Evolutionary conservation across 768 basidiomycete genomes (phyloP).

Genomic region (Lyophyllum semitale): DNA sequence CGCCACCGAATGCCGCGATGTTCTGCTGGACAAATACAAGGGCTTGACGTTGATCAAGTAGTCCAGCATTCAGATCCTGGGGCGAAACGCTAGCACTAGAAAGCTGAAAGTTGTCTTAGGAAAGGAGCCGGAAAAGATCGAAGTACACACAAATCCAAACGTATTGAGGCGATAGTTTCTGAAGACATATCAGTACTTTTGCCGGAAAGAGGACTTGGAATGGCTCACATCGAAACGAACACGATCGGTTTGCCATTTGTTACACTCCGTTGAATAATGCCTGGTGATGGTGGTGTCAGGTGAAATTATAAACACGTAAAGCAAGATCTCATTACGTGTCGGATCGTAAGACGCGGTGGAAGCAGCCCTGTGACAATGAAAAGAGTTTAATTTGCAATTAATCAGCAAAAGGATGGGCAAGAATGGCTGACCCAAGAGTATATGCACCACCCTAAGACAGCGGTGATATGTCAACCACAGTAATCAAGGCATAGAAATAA

Average conservation of each 20-base stretch:
- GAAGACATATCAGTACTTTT: neutral
- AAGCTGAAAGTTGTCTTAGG: constrained; percentile 30
- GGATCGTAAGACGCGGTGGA: constrained; percentile 45
- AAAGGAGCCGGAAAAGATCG: neutral
- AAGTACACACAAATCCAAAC: constrained; percentile 51
- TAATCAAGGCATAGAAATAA: constrained; percentile 16
- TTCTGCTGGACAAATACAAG: constrained; percentile 67
- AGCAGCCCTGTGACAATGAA: constrained; percentile 36
- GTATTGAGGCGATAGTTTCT: constrained; percentile 62
- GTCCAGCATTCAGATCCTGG: constrained; percentile 57
- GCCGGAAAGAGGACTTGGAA: neutral
- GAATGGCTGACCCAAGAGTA: constrained; percentile 36
- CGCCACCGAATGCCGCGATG: constrained; percentile 65
- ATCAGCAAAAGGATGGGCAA: neutral
- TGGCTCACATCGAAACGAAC: constrained; percentile 51
- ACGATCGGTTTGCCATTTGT: constrained; percentile 52
- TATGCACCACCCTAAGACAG: constrained; percentile 47
- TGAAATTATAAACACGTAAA: neutral
- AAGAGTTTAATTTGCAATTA: neutral
- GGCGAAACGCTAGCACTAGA: constrained; percentile 46
- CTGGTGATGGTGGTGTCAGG: constrained; percentile 28
- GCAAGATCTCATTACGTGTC: constrained; percentile 36
- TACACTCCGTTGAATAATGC: constrained; percentile 49
- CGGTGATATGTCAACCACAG: neutral
- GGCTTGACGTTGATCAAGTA: constrained; percentile 61